Conservation (phyloP, 2,329 filamentous ascomycete genomes). For the Lachnum nothofagi region DNA sequence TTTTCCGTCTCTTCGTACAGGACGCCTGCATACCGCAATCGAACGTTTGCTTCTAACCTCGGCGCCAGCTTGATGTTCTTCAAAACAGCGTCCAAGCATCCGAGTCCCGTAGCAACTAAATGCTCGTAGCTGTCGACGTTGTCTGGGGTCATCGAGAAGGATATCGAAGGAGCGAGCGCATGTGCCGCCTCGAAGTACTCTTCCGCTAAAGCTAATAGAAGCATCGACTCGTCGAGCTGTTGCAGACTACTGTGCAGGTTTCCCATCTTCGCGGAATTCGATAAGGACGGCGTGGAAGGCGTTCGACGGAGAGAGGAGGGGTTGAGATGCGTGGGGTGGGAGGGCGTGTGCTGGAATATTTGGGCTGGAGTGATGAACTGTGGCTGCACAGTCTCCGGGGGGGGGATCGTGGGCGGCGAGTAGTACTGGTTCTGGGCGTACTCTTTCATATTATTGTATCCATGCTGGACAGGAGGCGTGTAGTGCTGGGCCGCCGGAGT, state of each 20-base stretch:
- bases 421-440: slow-evolving; percentile 16
- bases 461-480: slow-evolving; percentile 5
- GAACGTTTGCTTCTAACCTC: slow-evolving; percentile 62
- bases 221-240: slow-evolving; percentile 20
- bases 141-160: slow-evolving; percentile 44
- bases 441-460: slow-evolving; percentile 9
- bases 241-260: slow-evolving; percentile 4
- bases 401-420: slow-evolving; percentile 6
- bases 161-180: slow-evolving; percentile 45
- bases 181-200: slow-evolving; percentile 69
- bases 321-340: slow-evolving; percentile 5
- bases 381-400: slow-evolving; percentile 18
- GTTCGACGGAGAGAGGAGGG: slow-evolving; percentile 7
- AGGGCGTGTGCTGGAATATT: slow-evolving; percentile 25
- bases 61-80: slow-evolving; percentile 57
- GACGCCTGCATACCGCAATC: slow-evolving; percentile 66
- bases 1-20: slow-evolving; percentile 72
- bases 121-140: slow-evolving; percentile 63
- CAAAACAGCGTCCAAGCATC: slow-evolving; percentile 66
- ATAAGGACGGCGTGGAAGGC: slow-evolving; percentile 6
- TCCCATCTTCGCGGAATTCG: slow-evolving; percentile 7
- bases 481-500: background rate
- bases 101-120: slow-evolving; percentile 65
- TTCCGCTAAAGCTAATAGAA: slow-evolving; percentile 68
- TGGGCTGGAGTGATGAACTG: slow-evolving; percentile 31